A percentile compares a stretch with the other conserved stretches of the same genome.
These are phyloP conservation scores for Aspergillus aculeatus DNA, from an alignment of 2,329 filamentous ascomycete genomes.

Conservation along the genomic window DNA sequence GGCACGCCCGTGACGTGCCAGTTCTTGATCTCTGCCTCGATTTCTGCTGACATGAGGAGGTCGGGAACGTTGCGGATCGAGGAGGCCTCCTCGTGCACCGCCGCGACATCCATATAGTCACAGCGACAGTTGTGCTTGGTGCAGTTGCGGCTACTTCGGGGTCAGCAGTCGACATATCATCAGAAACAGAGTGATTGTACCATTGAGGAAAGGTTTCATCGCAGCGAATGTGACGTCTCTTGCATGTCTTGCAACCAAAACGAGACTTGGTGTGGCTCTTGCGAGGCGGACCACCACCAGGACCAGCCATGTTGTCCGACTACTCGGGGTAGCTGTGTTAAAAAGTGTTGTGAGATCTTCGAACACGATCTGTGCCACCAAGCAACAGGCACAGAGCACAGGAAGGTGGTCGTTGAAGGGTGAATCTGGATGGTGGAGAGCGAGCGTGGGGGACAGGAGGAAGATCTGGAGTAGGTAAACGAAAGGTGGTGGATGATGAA, in stretches of 20 bases:
- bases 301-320: conserved; percentile 70
- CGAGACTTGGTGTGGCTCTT: conserved; percentile 97
- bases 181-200: conserved; percentile 50
- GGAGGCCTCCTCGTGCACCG: conserved; percentile 55
- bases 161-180: conserved; percentile 5
- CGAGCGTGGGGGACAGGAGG: background rate
- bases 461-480: background rate
- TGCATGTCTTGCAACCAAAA: conserved; percentile 98
- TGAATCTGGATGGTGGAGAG: background rate
- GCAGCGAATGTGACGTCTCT: conserved; percentile 93
- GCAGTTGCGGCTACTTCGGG: conserved; percentile 75
- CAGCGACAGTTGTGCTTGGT: conserved; percentile 98
- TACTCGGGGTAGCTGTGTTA: background rate
- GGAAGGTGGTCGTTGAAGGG: background rate
- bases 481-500: conserved; percentile 2
- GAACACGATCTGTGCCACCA: conserved; percentile 13
- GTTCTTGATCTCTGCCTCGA: conserved; percentile 74
- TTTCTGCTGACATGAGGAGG: conserved; percentile 82
- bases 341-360: background rate
- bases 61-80: conserved; percentile 55
- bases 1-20: conserved; percentile 85
- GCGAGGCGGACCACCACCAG: conserved; percentile 86
- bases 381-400: background rate
- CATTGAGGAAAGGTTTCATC: conserved; percentile 98
- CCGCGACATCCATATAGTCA: conserved; percentile 88